These are phyloP conservation scores for Xylaria sp. DNA, from an alignment of 495 filamentous ascomycete species.

Conservation along the genomic window DNA sequence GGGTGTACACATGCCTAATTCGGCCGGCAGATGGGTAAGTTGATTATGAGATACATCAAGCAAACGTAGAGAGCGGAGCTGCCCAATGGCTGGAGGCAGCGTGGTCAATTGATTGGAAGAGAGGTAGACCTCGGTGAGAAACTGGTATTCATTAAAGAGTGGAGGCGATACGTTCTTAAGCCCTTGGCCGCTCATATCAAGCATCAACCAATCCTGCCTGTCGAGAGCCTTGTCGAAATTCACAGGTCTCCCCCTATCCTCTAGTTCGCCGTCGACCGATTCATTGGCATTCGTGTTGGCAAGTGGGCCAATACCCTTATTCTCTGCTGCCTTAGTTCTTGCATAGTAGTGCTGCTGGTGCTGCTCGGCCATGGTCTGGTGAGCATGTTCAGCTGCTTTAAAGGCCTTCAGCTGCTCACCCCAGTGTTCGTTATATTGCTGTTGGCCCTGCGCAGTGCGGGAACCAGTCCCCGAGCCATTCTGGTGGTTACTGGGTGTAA, in stretches of 20 bases:
- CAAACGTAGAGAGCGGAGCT: slow-evolving; percentile 75
- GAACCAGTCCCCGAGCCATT: slow-evolving; percentile 69
- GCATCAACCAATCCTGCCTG: slow-evolving; percentile 84
- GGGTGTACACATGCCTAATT: slow-evolving; percentile 95
- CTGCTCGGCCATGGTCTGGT: slow-evolving; percentile 69
- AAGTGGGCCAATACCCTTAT: slow-evolving; percentile 60
- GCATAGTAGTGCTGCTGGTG: slow-evolving; percentile 63
- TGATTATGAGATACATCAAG: slow-evolving; percentile 91
- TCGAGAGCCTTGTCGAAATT: slow-evolving; percentile 62
- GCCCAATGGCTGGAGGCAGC: slow-evolving; percentile 79
- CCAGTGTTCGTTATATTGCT: slow-evolving; percentile 81
- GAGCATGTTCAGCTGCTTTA: slow-evolving; percentile 71
- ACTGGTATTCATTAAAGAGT: slow-evolving; percentile 80
- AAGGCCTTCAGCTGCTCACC: slow-evolving; percentile 81
- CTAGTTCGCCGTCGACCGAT: slow-evolving; percentile 63
- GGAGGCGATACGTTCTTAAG: slow-evolving; percentile 77
- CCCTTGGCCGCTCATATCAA: slow-evolving; percentile 94
- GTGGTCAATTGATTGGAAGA: slow-evolving; percentile 85
- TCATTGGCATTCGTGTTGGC: slow-evolving; percentile 41
- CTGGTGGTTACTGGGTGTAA: slow-evolving; percentile 73
- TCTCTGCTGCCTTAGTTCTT: slow-evolving; percentile 59
- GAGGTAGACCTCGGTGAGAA: slow-evolving; percentile 88
- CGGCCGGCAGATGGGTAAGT: slow-evolving; percentile 80
- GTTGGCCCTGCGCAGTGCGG: slow-evolving; percentile 52
- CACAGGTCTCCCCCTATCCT: slow-evolving; percentile 69